Evolutionary conservation across 805 yeast species (phyloP).

Genomic region (Metschnikowia drakensbergensis): DNA sequence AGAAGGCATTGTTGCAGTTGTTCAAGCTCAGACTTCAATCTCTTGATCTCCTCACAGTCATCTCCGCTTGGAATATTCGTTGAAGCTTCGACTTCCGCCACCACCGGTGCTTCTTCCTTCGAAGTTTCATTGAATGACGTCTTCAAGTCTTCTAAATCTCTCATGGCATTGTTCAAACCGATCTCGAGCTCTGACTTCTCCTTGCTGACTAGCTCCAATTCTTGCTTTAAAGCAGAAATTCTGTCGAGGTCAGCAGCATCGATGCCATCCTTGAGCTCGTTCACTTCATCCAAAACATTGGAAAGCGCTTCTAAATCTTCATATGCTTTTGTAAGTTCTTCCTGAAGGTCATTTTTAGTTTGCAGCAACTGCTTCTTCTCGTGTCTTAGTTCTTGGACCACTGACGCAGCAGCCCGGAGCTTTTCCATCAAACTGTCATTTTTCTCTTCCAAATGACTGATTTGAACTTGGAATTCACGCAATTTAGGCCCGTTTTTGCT

Average conservation of each 20-base stretch:
- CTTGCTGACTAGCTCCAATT: neutral
- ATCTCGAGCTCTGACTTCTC: conserved; percentile 15
- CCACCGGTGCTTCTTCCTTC: neutral
- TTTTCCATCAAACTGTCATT: conserved; percentile 40
- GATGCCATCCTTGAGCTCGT: conserved; percentile 1
- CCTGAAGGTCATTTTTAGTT: conserved; percentile 7
- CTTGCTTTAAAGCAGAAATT: neutral
- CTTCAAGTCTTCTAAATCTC: conserved; percentile 5
- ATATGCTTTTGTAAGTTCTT: conserved; percentile 13
- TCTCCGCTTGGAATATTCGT: neutral
- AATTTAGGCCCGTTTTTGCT: conserved; percentile 18
- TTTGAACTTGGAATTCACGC: conserved; percentile 9
- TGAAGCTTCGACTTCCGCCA: neutral
- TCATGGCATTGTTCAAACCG: neutral
- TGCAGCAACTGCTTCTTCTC: conserved; percentile 6
- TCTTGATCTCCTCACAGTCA: neutral
- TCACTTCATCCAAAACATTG: conserved; percentile 10
- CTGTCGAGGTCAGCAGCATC: neutral
- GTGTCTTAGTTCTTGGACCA: conserved; percentile 31
- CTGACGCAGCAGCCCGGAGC: conserved; percentile 36
- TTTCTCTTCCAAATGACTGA: conserved; percentile 21
- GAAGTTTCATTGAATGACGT: neutral
- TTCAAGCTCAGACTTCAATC: conserved; percentile 3
- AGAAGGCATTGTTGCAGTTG: neutral
- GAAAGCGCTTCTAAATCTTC: conserved; percentile 13